These are phyloP conservation scores for Verruconis gallopava DNA, from an alignment of 2,329 filamentous ascomycete species.

Conservation along the genomic window DNA sequence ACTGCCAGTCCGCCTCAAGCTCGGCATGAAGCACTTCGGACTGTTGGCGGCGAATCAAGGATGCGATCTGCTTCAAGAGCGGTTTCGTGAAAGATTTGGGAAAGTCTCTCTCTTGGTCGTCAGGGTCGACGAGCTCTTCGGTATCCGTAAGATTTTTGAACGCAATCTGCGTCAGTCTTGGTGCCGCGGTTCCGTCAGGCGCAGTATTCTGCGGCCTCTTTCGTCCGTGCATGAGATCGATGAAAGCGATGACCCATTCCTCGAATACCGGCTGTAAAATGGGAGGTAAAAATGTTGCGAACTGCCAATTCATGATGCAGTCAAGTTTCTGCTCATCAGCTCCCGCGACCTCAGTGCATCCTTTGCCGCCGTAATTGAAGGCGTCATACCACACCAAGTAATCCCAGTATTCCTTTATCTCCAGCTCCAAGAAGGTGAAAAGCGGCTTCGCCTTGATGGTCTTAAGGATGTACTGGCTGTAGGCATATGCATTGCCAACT, in stretches of 20 bases:
- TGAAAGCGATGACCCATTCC: constrained; percentile 88
- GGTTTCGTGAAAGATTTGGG: constrained; percentile 79
- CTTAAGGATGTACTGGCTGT: constrained; percentile 95
- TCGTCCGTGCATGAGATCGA: constrained; percentile 80
- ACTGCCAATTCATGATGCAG: constrained; percentile 97
- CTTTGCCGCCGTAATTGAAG: constrained; percentile 96
- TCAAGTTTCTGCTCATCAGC: constrained; percentile 69
- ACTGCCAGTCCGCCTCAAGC: constrained; percentile 72
- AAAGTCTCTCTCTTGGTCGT: constrained; percentile 37
- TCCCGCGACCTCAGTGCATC: constrained; percentile 66
- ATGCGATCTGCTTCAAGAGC: constrained; percentile 74
- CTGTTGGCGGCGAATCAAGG: constrained; percentile 73
- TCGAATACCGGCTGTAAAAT: constrained; percentile 75
- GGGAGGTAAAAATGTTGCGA: constrained; percentile 72
- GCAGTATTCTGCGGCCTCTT: constrained; percentile 50
- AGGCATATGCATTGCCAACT: constrained; percentile 91
- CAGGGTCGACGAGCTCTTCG: constrained; percentile 24
- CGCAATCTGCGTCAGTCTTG: constrained; percentile 47
- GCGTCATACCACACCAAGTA: constrained; percentile 98
- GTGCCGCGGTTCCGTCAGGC: constrained; percentile 32
- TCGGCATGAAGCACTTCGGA: constrained; percentile 83
- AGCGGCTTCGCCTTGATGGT: constrained; percentile 90
- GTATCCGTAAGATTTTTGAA: constrained; percentile 37
- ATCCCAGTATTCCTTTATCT: constrained; percentile 99
- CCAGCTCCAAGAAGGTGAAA: constrained; percentile 93